A percentile compares a stretch with the other conserved stretches of the same genome.
These are phyloP conservation scores for Oryza brachyantha DNA, from an alignment of 176 grass and related monocot genomes.

Conservation along the genomic window DNA sequence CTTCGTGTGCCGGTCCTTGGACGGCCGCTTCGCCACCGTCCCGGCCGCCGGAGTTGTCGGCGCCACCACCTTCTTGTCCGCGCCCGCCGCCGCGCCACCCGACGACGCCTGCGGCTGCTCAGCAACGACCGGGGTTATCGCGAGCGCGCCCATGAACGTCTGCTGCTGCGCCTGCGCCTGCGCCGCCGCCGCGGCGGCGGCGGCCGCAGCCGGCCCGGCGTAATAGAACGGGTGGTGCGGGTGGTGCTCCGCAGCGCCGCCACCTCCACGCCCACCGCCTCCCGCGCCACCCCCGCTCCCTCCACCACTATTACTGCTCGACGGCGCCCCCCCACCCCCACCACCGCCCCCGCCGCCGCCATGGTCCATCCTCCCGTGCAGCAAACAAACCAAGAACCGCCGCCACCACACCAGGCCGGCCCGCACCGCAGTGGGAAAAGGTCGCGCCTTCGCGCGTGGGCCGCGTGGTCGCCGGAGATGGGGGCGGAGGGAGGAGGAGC, in stretches of 20 bases:
- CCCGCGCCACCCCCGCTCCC: not conserved
- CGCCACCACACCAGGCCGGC: not conserved
- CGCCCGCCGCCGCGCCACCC: not conserved
- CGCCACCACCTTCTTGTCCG: slow-evolving; percentile 51
- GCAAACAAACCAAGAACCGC: not conserved
- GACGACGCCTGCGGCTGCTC: slow-evolving; percentile 45
- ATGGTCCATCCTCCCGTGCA: slow-evolving; percentile 43
- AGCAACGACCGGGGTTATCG: slow-evolving; percentile 35
- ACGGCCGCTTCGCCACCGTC: slow-evolving; percentile 57
- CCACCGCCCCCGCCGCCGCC: slow-evolving; percentile 34
- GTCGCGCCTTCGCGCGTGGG: not conserved
- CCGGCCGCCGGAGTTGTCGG: slow-evolving; percentile 8
- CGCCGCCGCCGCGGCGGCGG: no score
- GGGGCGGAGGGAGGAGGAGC: slow-evolving; percentile 22
- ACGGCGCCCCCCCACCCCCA: slow-evolving; percentile 34
- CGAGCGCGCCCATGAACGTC: slow-evolving; percentile 63
- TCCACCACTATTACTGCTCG: slow-evolving; percentile 65
- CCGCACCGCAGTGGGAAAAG: slow-evolving; percentile 2
- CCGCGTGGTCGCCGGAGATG: slow-evolving; percentile 34
- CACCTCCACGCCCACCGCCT: not conserved
- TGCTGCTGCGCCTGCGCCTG: slow-evolving; percentile 5
- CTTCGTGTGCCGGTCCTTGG: slow-evolving; percentile 96
- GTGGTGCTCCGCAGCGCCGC: slow-evolving; percentile 32
- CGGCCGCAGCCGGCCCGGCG: slow-evolving; percentile 28
- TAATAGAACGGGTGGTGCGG: slow-evolving; percentile 64